Percentiles rank a stretch among this genome's conserved stretches.
phyloP scores from a whole-genome alignment of 257 asterid genomes.

The Salvia rosmarinus region DNA sequence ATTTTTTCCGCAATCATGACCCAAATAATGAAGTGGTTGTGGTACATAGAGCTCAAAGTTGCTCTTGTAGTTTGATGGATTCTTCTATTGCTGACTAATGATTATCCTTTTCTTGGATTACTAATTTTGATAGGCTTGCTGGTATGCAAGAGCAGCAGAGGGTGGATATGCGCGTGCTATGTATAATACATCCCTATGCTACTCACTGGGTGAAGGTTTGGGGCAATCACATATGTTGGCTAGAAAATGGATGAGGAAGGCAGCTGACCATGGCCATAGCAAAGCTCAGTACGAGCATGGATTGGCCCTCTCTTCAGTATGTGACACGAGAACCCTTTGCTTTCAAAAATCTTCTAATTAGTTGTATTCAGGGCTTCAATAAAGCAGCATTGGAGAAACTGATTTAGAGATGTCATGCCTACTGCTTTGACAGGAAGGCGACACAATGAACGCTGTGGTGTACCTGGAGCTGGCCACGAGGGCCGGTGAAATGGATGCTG shows the following conservation, averaged over 20 bases:
- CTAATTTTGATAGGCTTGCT: slow-evolving; percentile 55
- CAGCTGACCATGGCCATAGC: slow-evolving; percentile 82
- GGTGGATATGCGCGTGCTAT: slow-evolving; percentile 90
- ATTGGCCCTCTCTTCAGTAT: slow-evolving; percentile 58
- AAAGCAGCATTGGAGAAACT: too few species aligned
- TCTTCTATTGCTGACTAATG: background rate
- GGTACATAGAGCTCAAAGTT: background rate
- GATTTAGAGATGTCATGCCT: slow-evolving; percentile 18
- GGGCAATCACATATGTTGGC: slow-evolving; percentile 50
- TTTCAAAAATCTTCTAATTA: too few species aligned
- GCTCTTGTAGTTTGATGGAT: background rate
- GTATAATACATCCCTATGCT: slow-evolving; percentile 75
- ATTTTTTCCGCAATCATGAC: background rate
- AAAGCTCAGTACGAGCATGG: slow-evolving; percentile 87
- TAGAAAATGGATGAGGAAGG: slow-evolving; percentile 81
- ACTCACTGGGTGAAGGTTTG: slow-evolving; percentile 71
- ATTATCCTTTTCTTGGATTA: slow-evolving; percentile 12
- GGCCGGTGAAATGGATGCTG: slow-evolving; percentile 69
- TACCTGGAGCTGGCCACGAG: slow-evolving; percentile 76
- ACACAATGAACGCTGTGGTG: slow-evolving; percentile 67
- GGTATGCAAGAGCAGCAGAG: slow-evolving; percentile 78
- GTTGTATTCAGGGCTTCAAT: too few species aligned
- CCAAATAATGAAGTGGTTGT: background rate
- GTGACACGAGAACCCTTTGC: too few species aligned
- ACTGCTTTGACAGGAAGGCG: slow-evolving; percentile 63